Evolutionary conservation across 202 grass and related monocot species (phyloP), one percentile per base, ranked within the genome.

Genomic region (Bolboschoenoplectus hybrid): DNA sequence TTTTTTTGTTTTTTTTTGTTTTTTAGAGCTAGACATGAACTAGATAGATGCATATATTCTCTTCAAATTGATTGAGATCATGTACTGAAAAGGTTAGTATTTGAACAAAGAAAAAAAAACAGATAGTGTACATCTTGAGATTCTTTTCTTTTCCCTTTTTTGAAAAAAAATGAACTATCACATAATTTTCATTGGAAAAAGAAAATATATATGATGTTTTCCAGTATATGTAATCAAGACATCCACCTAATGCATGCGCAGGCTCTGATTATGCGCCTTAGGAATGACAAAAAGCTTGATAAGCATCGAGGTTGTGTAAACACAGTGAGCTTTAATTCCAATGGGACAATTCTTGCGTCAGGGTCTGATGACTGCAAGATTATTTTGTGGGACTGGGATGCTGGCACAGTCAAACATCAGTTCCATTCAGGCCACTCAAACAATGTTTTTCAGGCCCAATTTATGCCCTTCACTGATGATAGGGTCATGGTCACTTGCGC

Each of bases 361-460:
- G 93, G 96, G 26, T 98, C 93, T 0, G 91, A 98, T 78, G 93
- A 95, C 71, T 83, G 82, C 81, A 91, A 74, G 82, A 88, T 95
- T 39, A 91, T 95, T 72, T 64, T 98, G 55, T 98, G 93, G 93
- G 80, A 98, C 53, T 98, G 93, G 96, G 86, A 92, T 36, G 90
- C 86, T 7, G 87, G 90, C 0, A 19, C 55, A 5, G 62, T 90
- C 51, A 98, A 90, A 81, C 60, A 89, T 49, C 87, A 89, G 40
- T 98, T 98, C 14, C 72, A 95, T 87, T 95, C 96, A 38, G 96
- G 90, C 58, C 96, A 95, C 88, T 75, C 44, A 1, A 75, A 82
- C 66, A 95, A 95, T 49, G 88, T 98, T 52, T 95, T 95, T 88
- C 93, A 98, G 89, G 91, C 93, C 13, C 66, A 86, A 20, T 98